Conservation (phyloP, 2,329 filamentous ascomycete species). For the Sarocladiaceae sp. region DNA sequence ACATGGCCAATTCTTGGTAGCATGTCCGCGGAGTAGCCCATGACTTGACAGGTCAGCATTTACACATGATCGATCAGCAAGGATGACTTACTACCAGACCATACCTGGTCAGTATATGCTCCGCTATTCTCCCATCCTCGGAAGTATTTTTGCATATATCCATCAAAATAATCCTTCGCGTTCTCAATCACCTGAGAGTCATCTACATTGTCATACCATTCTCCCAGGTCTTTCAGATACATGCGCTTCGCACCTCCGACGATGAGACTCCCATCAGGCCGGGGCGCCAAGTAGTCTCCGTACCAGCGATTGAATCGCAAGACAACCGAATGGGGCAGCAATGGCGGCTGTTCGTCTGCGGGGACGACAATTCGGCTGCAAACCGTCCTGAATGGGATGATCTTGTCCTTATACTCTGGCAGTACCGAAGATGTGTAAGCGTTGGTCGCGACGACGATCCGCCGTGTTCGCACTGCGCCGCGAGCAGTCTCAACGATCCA, state of each 20-base stretch:
- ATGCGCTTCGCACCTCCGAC: slow-evolving; percentile 35
- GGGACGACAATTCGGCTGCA: not conserved
- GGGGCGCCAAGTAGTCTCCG: slow-evolving; percentile 34
- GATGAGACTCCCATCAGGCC: slow-evolving; percentile 35
- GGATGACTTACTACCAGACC: slow-evolving; percentile 33
- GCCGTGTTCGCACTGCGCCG: slow-evolving; percentile 16
- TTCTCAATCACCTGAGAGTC: slow-evolving; percentile 34
- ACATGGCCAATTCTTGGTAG: slow-evolving; percentile 38
- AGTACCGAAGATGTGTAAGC: slow-evolving; percentile 22
- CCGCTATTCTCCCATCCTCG: slow-evolving; percentile 40
- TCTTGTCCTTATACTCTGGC: slow-evolving; percentile 16
- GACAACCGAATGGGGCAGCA: slow-evolving; percentile 17
- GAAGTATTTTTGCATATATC: slow-evolving; percentile 42
- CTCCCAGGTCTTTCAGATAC: slow-evolving; percentile 25
- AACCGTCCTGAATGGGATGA: slow-evolving; percentile 7
- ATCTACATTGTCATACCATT: slow-evolving; percentile 40
- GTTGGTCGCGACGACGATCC: slow-evolving; percentile 23
- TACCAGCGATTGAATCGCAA: slow-evolving; percentile 16
- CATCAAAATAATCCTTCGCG: slow-evolving; percentile 36
- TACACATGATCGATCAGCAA: not conserved
- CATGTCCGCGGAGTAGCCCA: slow-evolving; percentile 36
- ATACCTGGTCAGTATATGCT: slow-evolving; percentile 30
- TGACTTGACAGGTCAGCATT: slow-evolving; percentile 17
- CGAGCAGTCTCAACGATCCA: slow-evolving; percentile 15
- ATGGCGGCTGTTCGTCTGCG: slow-evolving; percentile 12